Percentiles rank a stretch among this genome's conserved stretches.
These are phyloP conservation scores for Dioscorea cayenensis DNA, from an alignment of 116 monocot species.

Conservation along the genomic window DNA sequence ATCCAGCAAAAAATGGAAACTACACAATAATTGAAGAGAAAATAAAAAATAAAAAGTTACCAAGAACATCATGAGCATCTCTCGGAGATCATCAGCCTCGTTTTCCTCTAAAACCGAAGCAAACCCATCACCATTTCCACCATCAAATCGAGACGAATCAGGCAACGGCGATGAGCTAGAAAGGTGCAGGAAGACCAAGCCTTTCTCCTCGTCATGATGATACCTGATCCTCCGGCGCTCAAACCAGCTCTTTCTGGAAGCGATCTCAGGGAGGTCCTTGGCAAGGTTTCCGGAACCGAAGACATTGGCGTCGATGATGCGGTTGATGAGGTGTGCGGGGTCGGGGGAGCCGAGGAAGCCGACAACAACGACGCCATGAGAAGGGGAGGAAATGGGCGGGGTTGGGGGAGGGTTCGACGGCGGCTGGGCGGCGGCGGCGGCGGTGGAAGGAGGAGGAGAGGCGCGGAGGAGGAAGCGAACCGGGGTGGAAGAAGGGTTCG, in stretches of 20 bases:
- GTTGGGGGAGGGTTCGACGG: constrained; percentile 2
- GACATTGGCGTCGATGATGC: constrained; percentile 61
- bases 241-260: constrained; percentile 26
- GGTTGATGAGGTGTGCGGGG: constrained; percentile 50
- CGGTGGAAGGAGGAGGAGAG: neutral
- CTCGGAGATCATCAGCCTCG: constrained; percentile 70
- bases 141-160: neutral
- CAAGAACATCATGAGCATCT: constrained; percentile 87
- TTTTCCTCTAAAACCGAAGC: constrained; percentile 31
- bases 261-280: constrained; percentile 9
- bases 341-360: constrained; percentile 63
- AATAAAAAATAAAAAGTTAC: constrained; percentile 55
- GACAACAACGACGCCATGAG: constrained; percentile 65
- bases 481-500: constrained; percentile 18
- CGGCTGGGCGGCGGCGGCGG: neutral
- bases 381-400: constrained; percentile 7
- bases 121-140: constrained; percentile 3
- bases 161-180: constrained; percentile 9
- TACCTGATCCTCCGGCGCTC: constrained; percentile 46
- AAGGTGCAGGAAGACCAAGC: constrained; percentile 58
- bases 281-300: constrained; percentile 52
- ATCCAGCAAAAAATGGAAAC: no score
- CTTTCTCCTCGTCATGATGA: constrained; percentile 51
- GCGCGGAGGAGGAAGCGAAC: constrained; percentile 15
- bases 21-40: neutral